Percentiles rank a stretch among this genome's conserved stretches.
These are phyloP conservation scores for Neobulgaria alba DNA, from an alignment of 2,329 filamentous ascomycete species.

Conservation along the genomic window DNA sequence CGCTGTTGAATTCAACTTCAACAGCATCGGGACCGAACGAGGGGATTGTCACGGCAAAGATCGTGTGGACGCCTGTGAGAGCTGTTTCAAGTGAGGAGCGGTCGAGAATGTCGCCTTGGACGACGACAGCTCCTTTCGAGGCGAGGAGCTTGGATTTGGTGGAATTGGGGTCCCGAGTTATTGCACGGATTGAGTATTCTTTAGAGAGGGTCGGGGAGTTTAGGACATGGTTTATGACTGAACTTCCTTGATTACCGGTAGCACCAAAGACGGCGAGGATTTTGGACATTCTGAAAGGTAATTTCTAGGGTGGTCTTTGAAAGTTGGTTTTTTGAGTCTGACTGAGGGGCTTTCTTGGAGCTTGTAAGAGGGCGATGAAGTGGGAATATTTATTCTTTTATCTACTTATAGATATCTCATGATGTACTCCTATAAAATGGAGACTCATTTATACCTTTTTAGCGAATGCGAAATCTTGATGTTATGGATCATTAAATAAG, in stretches of 20 bases:
- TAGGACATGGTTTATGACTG: constrained; percentile 38
- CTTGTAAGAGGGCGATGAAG: too few species aligned
- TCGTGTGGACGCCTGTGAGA: constrained; percentile 36
- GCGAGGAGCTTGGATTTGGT: constrained; percentile 27
- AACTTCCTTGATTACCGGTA: constrained; percentile 43
- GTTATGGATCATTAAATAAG: too few species aligned
- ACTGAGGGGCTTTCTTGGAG: too few species aligned
- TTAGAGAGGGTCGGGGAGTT: constrained; percentile 36
- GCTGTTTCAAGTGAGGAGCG: constrained; percentile 33
- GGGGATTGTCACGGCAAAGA: constrained; percentile 40
- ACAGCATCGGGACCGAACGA: constrained; percentile 27
- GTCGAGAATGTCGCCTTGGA: constrained; percentile 35
- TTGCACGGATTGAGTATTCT: constrained; percentile 39
- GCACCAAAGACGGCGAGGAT: constrained; percentile 41
- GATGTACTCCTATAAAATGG: too few species aligned
- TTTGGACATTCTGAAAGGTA: constrained; percentile 17
- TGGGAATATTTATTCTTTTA: too few species aligned
- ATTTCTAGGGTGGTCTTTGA: too few species aligned
- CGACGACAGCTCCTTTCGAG: constrained; percentile 30
- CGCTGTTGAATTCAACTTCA: constrained; percentile 14
- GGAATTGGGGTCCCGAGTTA: constrained; percentile 32
- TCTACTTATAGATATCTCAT: too few species aligned
- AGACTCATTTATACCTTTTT: too few species aligned
- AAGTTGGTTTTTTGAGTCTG: not conserved
- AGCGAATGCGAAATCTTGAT: too few species aligned